phyloP scores from a whole-genome alignment of 1,284 basidiomycete genomes.

The Pterulicium gracile region DNA sequence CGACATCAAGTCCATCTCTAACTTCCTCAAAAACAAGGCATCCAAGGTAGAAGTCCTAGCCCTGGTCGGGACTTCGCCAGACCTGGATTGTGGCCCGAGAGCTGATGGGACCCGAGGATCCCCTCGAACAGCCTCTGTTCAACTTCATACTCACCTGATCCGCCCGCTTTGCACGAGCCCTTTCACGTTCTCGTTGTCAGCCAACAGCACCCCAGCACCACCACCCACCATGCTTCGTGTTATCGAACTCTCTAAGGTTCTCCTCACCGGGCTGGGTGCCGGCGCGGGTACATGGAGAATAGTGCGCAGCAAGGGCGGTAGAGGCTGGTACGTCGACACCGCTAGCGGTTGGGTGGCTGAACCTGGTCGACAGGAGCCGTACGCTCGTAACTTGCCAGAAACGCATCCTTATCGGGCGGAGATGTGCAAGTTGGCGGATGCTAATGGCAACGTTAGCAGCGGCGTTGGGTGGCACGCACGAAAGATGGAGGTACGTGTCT shows the following conservation, averaged over 20 bases:
- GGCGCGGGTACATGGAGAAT: conserved; percentile 83
- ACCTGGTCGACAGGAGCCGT: conserved; percentile 14
- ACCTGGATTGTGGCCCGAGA: conserved; percentile 49
- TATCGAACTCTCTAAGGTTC: conserved; percentile 73
- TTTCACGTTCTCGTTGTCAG: conserved; percentile 46
- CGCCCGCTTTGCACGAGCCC: conserved; percentile 74
- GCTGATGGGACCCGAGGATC: conserved; percentile 24
- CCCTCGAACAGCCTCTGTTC: conserved; percentile 46
- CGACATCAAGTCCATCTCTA: conserved; percentile 53
- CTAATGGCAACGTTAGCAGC: conserved; percentile 83
- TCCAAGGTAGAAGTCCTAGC: conserved; percentile 81
- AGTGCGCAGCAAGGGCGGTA: conserved; percentile 81
- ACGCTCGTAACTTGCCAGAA: neutral
- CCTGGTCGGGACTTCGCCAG: conserved; percentile 68
- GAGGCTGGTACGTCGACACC: conserved; percentile 93
- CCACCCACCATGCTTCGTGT: conserved; percentile 77
- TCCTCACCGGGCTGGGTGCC: conserved; percentile 61
- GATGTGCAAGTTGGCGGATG: conserved; percentile 64
- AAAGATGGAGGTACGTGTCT: conserved; percentile 84
- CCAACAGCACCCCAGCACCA: conserved; percentile 21
- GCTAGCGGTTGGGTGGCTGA: conserved; percentile 69
- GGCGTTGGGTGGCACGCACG: conserved; percentile 92
- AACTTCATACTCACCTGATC: conserved; percentile 63
- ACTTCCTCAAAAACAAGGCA: conserved; percentile 64
- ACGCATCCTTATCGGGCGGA: conserved; percentile 57